Base-by-base conservation (phyloP, 2,329 filamentous ascomycete species). In the Zymoseptoria passerinii region DNA sequence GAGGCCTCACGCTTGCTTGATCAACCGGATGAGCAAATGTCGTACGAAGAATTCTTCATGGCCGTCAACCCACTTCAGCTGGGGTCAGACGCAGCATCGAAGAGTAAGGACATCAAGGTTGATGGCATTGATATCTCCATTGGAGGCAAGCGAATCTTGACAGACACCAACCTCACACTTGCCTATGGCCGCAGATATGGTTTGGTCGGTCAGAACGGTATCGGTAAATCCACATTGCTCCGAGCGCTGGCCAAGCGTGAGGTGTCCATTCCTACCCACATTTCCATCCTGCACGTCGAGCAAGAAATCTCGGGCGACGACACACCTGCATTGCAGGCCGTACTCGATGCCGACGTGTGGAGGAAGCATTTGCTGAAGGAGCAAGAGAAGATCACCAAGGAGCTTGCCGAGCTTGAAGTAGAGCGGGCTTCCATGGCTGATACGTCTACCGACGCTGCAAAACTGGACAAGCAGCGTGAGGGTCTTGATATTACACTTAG, bases 31-130 rank as follows among this genome's bases (percentile, higher is more conserved):
- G 83, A 87, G 68, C 80, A 92, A 10, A 87, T 96, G 80, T 95
- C 90, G 48, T 99, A 99, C 73, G 94, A 99, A 76, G 94, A 99
- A 73, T 97, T 99, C 77, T 99, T 95, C 83, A 97, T 99, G 94
- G 88, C 90, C 56, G 94, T 99, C 79, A 99, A 99, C 75, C 94
- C 94, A 61, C 82, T 99, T 63, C 92, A 97, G 72, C 70, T 97
- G 61, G 92, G 91, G 56, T 77, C 81, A 20, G 85, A 86, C 60
- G 82, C 86, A 29, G 66, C 70, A 52, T 74, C 76, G 54, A 99
- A 97, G 85, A 96, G 92, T 75, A 99, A 99, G 81, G 94, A 99
- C 72, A 92, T 99, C 81, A 99, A 97, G 78, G 80, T 99, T 66
- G 94, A 99, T 75, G 91, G 89, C 68, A 90, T 96, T 71, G 94